phyloP scores from a whole-genome alignment of 2,329 filamentous ascomycete species.

The Pseudopyrenochaeta lycopersici region DNA sequence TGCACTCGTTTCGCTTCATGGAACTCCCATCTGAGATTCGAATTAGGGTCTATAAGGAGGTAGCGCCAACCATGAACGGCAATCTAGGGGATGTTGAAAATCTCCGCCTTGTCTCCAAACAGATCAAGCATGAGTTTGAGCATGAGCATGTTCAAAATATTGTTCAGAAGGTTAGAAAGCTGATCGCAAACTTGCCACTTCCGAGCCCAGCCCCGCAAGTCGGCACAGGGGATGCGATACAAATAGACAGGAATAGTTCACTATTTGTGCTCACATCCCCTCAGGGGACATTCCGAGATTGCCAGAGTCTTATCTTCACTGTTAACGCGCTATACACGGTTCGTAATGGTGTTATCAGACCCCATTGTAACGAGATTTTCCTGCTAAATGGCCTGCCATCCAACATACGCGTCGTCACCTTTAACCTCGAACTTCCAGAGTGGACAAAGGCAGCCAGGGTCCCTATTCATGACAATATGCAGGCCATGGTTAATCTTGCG shows the following conservation, averaged over 20 bases:
- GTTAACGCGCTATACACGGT: background rate
- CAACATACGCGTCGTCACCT: background rate
- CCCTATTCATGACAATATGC: background rate
- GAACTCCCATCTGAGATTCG: background rate
- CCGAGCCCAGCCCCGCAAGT: background rate
- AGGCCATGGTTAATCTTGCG: background rate
- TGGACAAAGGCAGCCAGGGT: background rate
- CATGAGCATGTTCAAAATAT: background rate
- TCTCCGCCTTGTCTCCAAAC: background rate
- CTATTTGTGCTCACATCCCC: background rate
- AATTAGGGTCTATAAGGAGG: background rate
- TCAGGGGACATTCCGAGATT: background rate
- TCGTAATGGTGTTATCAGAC: background rate
- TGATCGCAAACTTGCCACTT: background rate
- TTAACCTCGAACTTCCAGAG: background rate
- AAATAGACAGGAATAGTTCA: too few species aligned
- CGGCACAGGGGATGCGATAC: background rate
- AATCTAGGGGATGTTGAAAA: background rate
- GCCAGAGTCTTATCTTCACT: background rate
- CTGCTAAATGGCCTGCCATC: background rate
- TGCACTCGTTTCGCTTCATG: background rate
- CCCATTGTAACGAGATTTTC: background rate
- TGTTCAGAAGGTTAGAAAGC: background rate
- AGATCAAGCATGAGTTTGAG: constrained; percentile 1
- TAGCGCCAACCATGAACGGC: background rate